These are phyloP conservation scores for Solanum chaucha DNA, from an alignment of 257 asterid genomes.

Conservation along the genomic window DNA sequence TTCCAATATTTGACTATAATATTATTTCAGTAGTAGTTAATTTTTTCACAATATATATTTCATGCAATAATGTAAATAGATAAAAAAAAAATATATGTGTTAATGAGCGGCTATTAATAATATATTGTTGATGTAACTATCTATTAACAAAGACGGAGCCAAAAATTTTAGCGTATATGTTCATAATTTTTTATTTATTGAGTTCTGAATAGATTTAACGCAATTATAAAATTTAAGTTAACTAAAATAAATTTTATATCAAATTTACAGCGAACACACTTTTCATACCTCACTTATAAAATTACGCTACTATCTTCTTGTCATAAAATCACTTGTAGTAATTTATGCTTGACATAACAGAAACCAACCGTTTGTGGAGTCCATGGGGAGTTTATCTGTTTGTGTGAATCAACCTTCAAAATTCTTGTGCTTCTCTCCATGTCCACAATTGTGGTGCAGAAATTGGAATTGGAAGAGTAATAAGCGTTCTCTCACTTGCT, in stretches of 20 bases:
- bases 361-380: not conserved
- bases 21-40: not conserved
- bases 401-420: not conserved
- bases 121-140: too few species aligned
- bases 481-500: slow-evolving; percentile 45
- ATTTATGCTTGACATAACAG: not conserved
- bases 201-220: too few species aligned
- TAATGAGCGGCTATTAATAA: not conserved
- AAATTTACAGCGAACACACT: not conserved
- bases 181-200: too few species aligned
- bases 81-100: too few species aligned
- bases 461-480: not conserved
- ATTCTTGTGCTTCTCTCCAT: not conserved
- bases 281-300: not conserved
- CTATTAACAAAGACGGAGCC: too few species aligned
- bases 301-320: too few species aligned
- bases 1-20: not conserved
- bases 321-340: not conserved
- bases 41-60: not conserved
- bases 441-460: not conserved
- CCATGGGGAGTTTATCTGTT: not conserved
- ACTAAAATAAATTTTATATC: too few species aligned
- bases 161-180: too few species aligned
- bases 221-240: too few species aligned
- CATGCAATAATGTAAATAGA: not conserved